Evolutionary conservation across 2,329 filamentous ascomycete genomes (phyloP), one percentile per base, ranked within the genome.

Genomic region (Teratosphaeria pseudoeucalypti): DNA sequence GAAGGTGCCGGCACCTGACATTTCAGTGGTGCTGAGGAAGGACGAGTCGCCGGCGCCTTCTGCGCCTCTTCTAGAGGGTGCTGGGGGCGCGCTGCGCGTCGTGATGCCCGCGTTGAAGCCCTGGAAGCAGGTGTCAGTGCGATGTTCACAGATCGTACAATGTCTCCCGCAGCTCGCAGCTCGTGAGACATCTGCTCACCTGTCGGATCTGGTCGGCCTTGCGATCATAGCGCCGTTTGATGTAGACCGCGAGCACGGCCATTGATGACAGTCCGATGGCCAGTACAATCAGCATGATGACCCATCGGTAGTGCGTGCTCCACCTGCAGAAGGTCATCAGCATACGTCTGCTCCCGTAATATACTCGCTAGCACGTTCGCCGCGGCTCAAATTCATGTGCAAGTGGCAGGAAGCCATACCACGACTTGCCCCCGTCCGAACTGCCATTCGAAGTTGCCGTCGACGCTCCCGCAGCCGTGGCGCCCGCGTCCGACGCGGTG

Each of bases 271-370:
- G 88, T 57, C 79, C 86, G 61, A 92, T 77, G 52, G 86, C 80
- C 32, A 95, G 79, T 62, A 92, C 77, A 64, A 90, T 85, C 57
- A 94, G 79, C 81, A 94, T 90, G 63, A 92, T 80, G 54, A 95
- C 83, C 89, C 89, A 95, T 76, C 85, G 81, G 70, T 72, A 61
- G 52, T 68, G 66, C 34, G 61, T 58, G 47, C 57, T 59, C 66
- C 66, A 68, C 67, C 67, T 49, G 43, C 43, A n/a, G 9, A 23
- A 23, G 43, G 7, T 16, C 7, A n/a, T 49, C 16, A 49, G 16
- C 19, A 26, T 19, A 10, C n/a, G n/a, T 49, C 19, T n/a, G 19
- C 9, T n/a, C n/a, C 43, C 43, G 23, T 23, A 23, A 23, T 23
- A 23, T 23, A 23, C 23, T 23, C 23, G 23, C 23, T 23, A 23